These are phyloP conservation scores for Aspergillus cristatus DNA, from an alignment of 495 filamentous ascomycete species.

Conservation along the genomic window DNA sequence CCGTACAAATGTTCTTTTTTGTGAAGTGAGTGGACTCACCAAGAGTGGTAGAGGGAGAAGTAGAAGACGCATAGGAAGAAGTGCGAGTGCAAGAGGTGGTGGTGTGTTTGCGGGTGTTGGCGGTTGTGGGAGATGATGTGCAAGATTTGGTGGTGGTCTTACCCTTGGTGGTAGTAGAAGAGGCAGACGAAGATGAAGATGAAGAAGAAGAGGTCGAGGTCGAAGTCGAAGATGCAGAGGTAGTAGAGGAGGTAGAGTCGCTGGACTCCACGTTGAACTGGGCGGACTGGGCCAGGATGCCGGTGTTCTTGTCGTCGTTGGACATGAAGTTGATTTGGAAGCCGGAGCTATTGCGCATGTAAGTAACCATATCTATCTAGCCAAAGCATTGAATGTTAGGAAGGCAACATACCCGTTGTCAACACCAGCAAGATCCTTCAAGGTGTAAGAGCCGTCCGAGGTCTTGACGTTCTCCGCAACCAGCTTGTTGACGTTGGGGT, in stretches of 20 bases:
- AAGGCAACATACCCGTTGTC: constrained; percentile 13
- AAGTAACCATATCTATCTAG: background rate
- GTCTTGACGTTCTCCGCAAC: constrained; percentile 19
- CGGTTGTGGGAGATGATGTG: constrained; percentile 6
- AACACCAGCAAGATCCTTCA: constrained; percentile 12
- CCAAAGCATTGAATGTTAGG: background rate
- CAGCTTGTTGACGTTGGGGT: constrained; percentile 27
- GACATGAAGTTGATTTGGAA: constrained; percentile 29
- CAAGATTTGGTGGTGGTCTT: constrained; percentile 1
- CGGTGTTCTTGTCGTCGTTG: constrained; percentile 16
- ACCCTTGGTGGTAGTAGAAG: background rate
- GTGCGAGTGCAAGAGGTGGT: background rate
- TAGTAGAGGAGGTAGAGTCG: constrained; percentile 4
- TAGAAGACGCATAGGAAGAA: constrained; percentile 3
- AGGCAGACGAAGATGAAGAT: constrained; percentile 3
- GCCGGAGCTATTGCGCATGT: constrained; percentile 9
- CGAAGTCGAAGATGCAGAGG: constrained; percentile 9
- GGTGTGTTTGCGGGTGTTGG: background rate
- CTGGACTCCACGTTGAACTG: constrained; percentile 17
- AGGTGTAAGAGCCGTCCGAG: constrained; percentile 11
- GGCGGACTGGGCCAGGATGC: constrained; percentile 25
- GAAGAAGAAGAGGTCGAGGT: constrained; percentile 6
- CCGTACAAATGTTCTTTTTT: background rate
- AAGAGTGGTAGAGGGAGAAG: constrained; percentile 2
- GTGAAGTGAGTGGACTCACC: constrained; percentile 1